These are phyloP conservation scores for Starmerella cellae DNA, from an alignment of 805 yeast species.

Conservation along the genomic window DNA sequence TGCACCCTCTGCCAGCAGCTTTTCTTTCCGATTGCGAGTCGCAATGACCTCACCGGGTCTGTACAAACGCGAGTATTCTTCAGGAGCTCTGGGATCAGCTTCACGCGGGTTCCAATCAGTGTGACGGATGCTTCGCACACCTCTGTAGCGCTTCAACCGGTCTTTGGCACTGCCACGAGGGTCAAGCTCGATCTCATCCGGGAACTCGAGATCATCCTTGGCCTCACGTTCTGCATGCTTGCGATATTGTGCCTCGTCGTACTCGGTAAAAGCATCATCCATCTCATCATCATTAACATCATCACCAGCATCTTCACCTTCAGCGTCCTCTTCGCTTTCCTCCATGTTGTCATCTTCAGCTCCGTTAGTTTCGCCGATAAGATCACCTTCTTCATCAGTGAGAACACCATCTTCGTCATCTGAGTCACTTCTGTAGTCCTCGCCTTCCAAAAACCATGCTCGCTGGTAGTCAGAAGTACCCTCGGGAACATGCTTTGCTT, in stretches of 20 bases:
- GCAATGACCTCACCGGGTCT: constrained; percentile 66
- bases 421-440: constrained; percentile 32
- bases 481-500: constrained; percentile 38
- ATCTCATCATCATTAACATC: constrained; percentile 37
- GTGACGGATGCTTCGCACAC: constrained; percentile 66
- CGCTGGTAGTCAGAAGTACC: constrained; percentile 71
- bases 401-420: constrained; percentile 24
- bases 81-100: constrained; percentile 59
- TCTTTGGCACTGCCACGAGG: constrained; percentile 68
- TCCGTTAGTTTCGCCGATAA: constrained; percentile 1
- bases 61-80: constrained; percentile 61
- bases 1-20: constrained; percentile 33
- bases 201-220: constrained; percentile 80
- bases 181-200: constrained; percentile 81
- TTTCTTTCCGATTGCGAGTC: constrained; percentile 52
- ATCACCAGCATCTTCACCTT: constrained; percentile 47
- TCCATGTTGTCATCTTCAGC: constrained; percentile 9
- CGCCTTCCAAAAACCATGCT: constrained; percentile 48
- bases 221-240: constrained; percentile 32
- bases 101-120: constrained; percentile 85
- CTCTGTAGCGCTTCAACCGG: constrained; percentile 66
- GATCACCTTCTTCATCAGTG: constrained; percentile 24
- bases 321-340: constrained; percentile 31
- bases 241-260: constrained; percentile 45
- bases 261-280: constrained; percentile 16